Evolutionary conservation across 768 basidiomycete genomes (phyloP), one percentile per base, ranked within the genome.

Genomic region (Psilocybe sp.): DNA sequence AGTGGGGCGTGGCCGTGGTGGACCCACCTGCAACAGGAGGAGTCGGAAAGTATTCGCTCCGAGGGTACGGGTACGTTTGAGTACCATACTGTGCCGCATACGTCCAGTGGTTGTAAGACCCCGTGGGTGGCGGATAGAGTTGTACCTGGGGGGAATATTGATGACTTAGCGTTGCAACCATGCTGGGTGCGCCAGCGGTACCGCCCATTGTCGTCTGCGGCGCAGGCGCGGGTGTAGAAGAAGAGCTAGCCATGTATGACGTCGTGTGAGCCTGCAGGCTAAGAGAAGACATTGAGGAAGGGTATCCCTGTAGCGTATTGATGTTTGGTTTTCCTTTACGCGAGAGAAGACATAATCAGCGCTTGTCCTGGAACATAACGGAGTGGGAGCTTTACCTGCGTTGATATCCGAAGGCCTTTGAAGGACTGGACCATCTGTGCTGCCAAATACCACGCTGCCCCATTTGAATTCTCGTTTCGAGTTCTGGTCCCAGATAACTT

Each of bases 401-500:
- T 70, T 69, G 23, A 75, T 65, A 54, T 84, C 84, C 2, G 78
- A 74, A 15, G 87, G 87, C 57, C 85, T 88, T 61, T 87, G 86
- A 46, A 78, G 78, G n/a, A 89, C 79, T 47, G 83, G 81, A 4
- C 73, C 79, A 41, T 87, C 86, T 1, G 80, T 84, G 43, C 76
- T 82, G n/a, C 87, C 88, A 51, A 89, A 85, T 15, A 91, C 77
- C 15, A 92, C 81, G 58, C 82, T 84, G 23, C 83, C 80, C 89
- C 89, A 92, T 64, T 88, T 90, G 61, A 92, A 88, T 63, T 90
- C 88, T 47, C 81, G 75, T 66, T 83, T 87, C 34, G 81, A 56
- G 7, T 84, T 85, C 20, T 79, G 73, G 60, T 90, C 89, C 87
- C 92, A 94, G 6, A 89, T 64, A 4, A 95, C 91, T 62, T 87